Conservation (phyloP, 139 green algal genomes). For the Chlorella sp. region DNA sequence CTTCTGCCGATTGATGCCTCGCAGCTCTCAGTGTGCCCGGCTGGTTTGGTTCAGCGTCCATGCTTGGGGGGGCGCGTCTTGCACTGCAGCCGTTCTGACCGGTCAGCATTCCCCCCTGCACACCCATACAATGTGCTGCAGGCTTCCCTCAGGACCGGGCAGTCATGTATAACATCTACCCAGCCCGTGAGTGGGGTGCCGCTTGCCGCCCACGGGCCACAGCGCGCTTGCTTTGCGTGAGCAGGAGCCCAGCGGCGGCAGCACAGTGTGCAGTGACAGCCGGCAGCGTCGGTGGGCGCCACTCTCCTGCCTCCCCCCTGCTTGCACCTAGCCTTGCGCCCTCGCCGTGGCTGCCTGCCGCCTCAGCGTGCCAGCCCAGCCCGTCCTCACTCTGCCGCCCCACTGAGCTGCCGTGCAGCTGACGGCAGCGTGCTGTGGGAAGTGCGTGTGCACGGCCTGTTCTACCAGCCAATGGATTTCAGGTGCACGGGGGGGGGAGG, state of each 20-base stretch:
- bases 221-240: not conserved
- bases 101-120: not conserved
- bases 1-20: too few relatives aligned
- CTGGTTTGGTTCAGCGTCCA: too few relatives aligned
- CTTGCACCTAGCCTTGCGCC: not conserved
- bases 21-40: too few relatives aligned
- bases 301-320: not conserved
- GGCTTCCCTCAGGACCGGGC: constrained; percentile 34
- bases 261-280: too few relatives aligned
- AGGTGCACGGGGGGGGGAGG: too few relatives aligned
- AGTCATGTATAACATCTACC: not conserved
- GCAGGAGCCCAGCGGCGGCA: too few relatives aligned
- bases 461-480: constrained; percentile 30
- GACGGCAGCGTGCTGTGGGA: constrained; percentile 24
- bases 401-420: not conserved
- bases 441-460: constrained; percentile 16
- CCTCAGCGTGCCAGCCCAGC: too few relatives aligned
- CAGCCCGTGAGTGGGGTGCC: not conserved
- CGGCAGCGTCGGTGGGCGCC: too few relatives aligned
- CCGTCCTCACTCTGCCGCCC: not conserved
- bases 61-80: too few relatives aligned
- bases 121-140: too few relatives aligned
- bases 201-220: not conserved
- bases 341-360: too few relatives aligned
- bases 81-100: not conserved